Conservation (phyloP, 2,329 filamentous ascomycete species). For the Aspergillus sp. region DNA sequence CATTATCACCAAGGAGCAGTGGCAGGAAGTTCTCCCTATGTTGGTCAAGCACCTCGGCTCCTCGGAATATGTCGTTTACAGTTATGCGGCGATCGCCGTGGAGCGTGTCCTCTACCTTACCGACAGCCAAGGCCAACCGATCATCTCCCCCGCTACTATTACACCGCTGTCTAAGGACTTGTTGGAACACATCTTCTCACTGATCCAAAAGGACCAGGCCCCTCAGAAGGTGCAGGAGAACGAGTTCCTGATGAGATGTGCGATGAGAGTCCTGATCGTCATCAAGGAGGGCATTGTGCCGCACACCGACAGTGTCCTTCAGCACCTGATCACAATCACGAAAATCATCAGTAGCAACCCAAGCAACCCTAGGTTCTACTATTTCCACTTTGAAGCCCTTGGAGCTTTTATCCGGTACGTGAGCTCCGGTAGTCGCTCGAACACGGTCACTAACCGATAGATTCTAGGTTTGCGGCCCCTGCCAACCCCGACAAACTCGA, state of each 20-base stretch:
- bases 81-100: constrained; percentile 94
- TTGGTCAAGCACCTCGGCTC: constrained; percentile 89
- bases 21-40: constrained; percentile 84
- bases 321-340: constrained; percentile 84
- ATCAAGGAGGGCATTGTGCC: constrained; percentile 78
- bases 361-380: constrained; percentile 97
- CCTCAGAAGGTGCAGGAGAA: constrained; percentile 97
- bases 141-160: constrained; percentile 79
- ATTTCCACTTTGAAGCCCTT: constrained; percentile 95
- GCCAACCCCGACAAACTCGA: constrained; percentile 74
- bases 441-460: constrained; percentile 14
- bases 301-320: constrained; percentile 75
- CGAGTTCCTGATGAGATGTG: constrained; percentile 97
- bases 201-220: constrained; percentile 81
- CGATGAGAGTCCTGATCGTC: constrained; percentile 95
- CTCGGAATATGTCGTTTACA: constrained; percentile 93
- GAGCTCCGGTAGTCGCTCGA: neutral
- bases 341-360: constrained; percentile 91
- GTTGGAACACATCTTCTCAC: constrained; percentile 82
- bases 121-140: constrained; percentile 70
- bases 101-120: constrained; percentile 86
- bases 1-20: constrained; percentile 87
- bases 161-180: constrained; percentile 82
- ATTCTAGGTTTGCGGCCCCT: constrained; percentile 62
- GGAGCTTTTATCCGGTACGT: constrained; percentile 77